Evolutionary conservation across 2,329 filamentous ascomycete genomes (phyloP), one percentile per base, ranked within the genome.

Genomic region (Pyrenophora seminiperda): DNA sequence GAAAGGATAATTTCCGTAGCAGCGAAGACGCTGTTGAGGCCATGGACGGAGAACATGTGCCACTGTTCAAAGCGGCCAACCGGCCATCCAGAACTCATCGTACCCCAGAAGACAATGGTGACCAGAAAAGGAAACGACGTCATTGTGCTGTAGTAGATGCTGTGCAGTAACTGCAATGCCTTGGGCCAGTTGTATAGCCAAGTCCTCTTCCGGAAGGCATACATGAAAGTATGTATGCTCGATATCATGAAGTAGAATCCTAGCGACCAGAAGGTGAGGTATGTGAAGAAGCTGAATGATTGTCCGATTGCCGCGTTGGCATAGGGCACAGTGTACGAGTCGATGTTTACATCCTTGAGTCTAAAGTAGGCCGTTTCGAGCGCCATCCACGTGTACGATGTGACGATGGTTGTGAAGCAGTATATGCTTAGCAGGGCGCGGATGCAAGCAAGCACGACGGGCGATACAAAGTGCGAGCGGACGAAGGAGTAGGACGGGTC

Each of bases 211-310:
- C 57, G 58, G 18, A 63, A 47, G 31, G 60, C 61, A 73, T 91
- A 92, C 31, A 78, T 78, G 53, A 84, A 75, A 10, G 88, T 90
- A 76, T 94, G 89, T 11, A 83, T 55, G 18, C 85, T 78, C 0
- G 87, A 79, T 59, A 85, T 72, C 51, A 85, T 76, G 66, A 88
- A 87, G 78, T 94, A 95, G 75, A 91, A 91, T 30, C 82, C 84
- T 14, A 92, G 74, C 2, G 88, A 89, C 88, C 88, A 93, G 80
- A 86, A 93, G 11, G 87, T 89, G 40, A 93, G 77, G 66, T 85
- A 80, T 27, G 90, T 94, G 77, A 94, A 94, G 78, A 84, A 94
- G 65, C 84, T 88, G 76, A 93, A 93, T 33, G 79, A 80, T 43
- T 78, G 73, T 39, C 77, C 76, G 13, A 79, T 75, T 65, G 84